phyloP scores from a whole-genome alignment of 2,329 filamentous ascomycete genomes.

The Sclerotinia subarctica region DNA sequence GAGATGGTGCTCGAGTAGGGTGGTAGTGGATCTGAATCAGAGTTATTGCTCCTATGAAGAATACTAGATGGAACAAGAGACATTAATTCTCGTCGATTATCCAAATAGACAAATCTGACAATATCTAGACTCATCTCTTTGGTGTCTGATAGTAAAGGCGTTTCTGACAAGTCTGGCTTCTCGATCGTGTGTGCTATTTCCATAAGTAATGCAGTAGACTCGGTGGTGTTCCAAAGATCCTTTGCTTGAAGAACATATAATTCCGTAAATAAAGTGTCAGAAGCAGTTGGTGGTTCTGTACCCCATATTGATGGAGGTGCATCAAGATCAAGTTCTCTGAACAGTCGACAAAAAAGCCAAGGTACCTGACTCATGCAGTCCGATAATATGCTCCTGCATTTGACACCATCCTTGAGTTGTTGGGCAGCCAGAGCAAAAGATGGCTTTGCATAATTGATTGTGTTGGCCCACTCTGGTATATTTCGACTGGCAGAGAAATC shows the following conservation, averaged over 20 bases:
- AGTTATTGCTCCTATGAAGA: slow-evolving; percentile 37
- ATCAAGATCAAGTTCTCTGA: slow-evolving; percentile 75
- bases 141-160: slow-evolving; percentile 26
- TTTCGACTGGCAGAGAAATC: slow-evolving; percentile 57
- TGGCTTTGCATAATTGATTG: slow-evolving; percentile 69
- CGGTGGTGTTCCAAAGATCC: slow-evolving; percentile 70
- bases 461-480: slow-evolving; percentile 41
- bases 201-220: slow-evolving; percentile 58
- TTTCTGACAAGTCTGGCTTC: slow-evolving; percentile 26
- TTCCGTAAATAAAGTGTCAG: slow-evolving; percentile 56
- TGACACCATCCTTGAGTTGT: slow-evolving; percentile 62
- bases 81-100: slow-evolving; percentile 38
- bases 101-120: slow-evolving; percentile 38
- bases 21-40: slow-evolving; percentile 39
- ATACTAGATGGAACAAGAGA: slow-evolving; percentile 33
- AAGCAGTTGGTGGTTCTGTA: slow-evolving; percentile 54
- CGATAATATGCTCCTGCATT: slow-evolving; percentile 62
- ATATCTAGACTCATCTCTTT: slow-evolving; percentile 35
- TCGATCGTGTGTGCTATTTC: slow-evolving; percentile 54
- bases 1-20: slow-evolving; percentile 37
- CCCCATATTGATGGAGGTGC: slow-evolving; percentile 83
- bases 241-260: slow-evolving; percentile 65
- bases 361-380: slow-evolving; percentile 71
- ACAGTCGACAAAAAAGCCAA: slow-evolving; percentile 80
- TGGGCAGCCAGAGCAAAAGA: slow-evolving; percentile 74